Base-by-base conservation (phyloP, 2,329 filamentous ascomycete species). In the Alternaria ethzedia region DNA sequence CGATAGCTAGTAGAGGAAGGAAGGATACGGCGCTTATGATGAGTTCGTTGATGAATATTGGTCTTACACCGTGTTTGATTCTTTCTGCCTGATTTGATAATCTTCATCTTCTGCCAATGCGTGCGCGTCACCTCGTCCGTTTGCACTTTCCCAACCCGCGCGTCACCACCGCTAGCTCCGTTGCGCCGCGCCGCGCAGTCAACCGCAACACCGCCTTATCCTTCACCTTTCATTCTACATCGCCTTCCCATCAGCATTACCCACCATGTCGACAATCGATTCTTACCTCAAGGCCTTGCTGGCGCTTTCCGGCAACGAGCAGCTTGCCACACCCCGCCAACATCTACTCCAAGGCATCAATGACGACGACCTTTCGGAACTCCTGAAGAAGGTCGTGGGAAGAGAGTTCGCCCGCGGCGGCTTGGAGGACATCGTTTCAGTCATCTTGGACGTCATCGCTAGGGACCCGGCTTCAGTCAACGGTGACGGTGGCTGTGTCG, bases 221-320 rank as follows among this genome's bases (percentile, higher is more conserved):
- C 30, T 5, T 8, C 4, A 8, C n/a, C n/a, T 9, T 12, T 12
- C n/a, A 3, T 4, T 2, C 4, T 2, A 17, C 32, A 17, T n/a
- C 8, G 4, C 5, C 3, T 0, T 49, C 25, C 9, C 5, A 2
- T 15, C 17, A 9, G 13, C 2, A 15, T 4, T 5, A 1, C 47
- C 3, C 11, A 7, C 47, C n/a, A 50, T 50, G 47, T 3, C 26
- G n/a, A 50, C 26, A 2, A 2, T 21, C 12, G 47, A 59, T 3
- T 6, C 23, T 17, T 57, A 57, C 15, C 30, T 57, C 3, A 43
- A 56, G 25, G 58, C 58, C 0, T 26, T 63, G 5, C 57, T 63
- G 10, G 5, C 51, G 32, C 58, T 61, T 6, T 61, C 58, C 2
- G 52, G 32, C 2, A 17, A 51, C 21, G 21, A 49, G 32, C 45